Percentiles rank a stretch among this genome's conserved stretches.
Conservation (phyloP, 2,329 filamentous ascomycete genomes). For the Apiospora koreana region DNA sequence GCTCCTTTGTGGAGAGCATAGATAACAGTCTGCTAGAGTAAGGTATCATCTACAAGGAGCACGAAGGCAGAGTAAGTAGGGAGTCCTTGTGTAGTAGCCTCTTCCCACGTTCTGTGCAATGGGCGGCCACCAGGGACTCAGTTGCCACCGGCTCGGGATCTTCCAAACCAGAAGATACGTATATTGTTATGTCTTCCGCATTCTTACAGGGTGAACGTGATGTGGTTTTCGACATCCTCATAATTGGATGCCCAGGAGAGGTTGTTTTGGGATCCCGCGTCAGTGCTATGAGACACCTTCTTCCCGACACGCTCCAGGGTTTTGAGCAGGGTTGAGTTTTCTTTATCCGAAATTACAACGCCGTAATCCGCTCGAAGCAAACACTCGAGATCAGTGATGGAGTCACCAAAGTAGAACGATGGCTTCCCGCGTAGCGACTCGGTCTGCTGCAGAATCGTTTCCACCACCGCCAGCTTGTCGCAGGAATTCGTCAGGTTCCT, state of each 20-base stretch:
- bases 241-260: slow-evolving; percentile 33
- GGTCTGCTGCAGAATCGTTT: slow-evolving; percentile 29
- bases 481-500: slow-evolving; percentile 39
- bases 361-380: slow-evolving; percentile 44
- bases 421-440: slow-evolving; percentile 18
- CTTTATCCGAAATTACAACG: slow-evolving; percentile 46
- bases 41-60: background rate
- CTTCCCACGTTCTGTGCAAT: background rate
- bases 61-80: background rate
- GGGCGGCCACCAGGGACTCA: background rate
- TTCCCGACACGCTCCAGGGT: slow-evolving; percentile 33
- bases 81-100: background rate
- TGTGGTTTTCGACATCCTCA: slow-evolving; percentile 22
- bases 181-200: background rate
- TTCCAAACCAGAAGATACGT: too few species aligned
- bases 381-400: slow-evolving; percentile 57
- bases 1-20: background rate
- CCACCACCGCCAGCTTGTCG: slow-evolving; percentile 48
- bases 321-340: slow-evolving; percentile 28
- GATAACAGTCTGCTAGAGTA: background rate
- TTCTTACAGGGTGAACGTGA: slow-evolving; percentile 4
- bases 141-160: background rate
- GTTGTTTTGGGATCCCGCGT: slow-evolving; percentile 23
- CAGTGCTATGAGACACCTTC: slow-evolving; percentile 29
- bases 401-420: slow-evolving; percentile 60